A percentile compares a stretch with the other conserved stretches of the same genome.
These are phyloP conservation scores for Pseudopithomyces chartarum DNA, from an alignment of 2,329 filamentous ascomycete genomes.

Conservation along the genomic window DNA sequence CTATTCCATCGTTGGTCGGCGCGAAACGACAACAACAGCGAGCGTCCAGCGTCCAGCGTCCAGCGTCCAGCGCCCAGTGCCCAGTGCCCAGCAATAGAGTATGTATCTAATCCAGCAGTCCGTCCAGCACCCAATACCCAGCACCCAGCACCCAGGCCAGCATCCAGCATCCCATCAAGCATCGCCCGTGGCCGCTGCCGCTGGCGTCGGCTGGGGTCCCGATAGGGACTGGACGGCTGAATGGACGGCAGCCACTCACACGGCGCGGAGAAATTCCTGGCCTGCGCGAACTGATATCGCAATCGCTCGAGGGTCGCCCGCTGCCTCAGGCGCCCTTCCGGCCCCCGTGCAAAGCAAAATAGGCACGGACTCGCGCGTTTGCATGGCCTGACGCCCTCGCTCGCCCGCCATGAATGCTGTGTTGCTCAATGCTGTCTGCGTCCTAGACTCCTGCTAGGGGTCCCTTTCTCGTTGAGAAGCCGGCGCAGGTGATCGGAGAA, in stretches of 20 bases:
- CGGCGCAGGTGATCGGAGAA: slow-evolving; percentile 29
- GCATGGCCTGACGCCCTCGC: neutral
- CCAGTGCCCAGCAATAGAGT: too few relatives aligned
- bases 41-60: too few relatives aligned
- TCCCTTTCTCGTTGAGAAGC: slow-evolving; percentile 9
- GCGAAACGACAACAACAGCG: too few relatives aligned
- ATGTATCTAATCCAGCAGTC: too few relatives aligned
- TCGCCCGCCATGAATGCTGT: too few relatives aligned
- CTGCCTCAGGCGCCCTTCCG: slow-evolving; percentile 2
- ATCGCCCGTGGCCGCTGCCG: slow-evolving; percentile 22
- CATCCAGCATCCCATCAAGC: neutral
- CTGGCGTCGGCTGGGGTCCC: slow-evolving; percentile 38
- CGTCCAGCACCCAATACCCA: too few relatives aligned
- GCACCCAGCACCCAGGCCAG: neutral
- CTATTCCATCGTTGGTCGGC: too few relatives aligned
- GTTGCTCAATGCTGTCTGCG: too few relatives aligned
- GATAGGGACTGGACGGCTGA: slow-evolving; percentile 46
- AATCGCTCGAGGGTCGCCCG: neutral
- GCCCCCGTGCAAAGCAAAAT: neutral
- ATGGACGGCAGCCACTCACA: slow-evolving; percentile 35
- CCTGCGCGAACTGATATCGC: slow-evolving; percentile 26
- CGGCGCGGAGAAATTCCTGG: slow-evolving; percentile 38
- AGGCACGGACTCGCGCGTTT: neutral
- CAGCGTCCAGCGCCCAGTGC: too few relatives aligned
- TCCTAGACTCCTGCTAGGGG: neutral